These are phyloP conservation scores for Groenewaldozyma sp. DNA, from an alignment of 1,139 yeast genomes.

Conservation along the genomic window DNA sequence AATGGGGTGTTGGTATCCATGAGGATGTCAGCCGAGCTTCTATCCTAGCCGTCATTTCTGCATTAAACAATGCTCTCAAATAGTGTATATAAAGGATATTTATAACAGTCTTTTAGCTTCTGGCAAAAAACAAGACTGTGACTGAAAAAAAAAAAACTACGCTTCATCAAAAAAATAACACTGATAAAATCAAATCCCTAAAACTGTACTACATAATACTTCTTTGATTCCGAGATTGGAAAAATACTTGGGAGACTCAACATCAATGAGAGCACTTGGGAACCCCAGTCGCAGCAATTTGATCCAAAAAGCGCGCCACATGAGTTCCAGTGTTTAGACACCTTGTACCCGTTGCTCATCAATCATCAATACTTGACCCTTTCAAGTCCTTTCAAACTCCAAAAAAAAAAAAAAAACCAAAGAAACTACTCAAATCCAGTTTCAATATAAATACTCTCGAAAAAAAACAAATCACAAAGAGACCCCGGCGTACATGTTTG, in stretches of 20 bases:
- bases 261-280: no score
- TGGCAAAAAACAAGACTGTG: not conserved
- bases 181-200: not conserved
- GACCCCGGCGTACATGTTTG: slow-evolving; percentile 19
- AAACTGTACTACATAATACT: no score
- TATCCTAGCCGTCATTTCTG: slow-evolving; percentile 66
- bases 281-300: slow-evolving; percentile 20
- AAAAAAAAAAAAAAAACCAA: slow-evolving; percentile 2
- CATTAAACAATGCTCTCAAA: slow-evolving; percentile 39
- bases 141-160: not conserved
- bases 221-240: no score
- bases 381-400: no score
- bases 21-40: slow-evolving; percentile 92
- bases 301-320: slow-evolving; percentile 18
- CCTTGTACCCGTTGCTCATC: slow-evolving; percentile 9
- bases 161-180: not conserved
- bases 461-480: slow-evolving; percentile 10
- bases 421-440: not conserved
- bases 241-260: no score
- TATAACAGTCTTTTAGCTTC: not conserved
- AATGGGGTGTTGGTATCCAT: slow-evolving; percentile 94
- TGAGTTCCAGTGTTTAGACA: no score
- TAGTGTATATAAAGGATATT: not conserved
- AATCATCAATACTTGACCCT: not conserved
- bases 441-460: not conserved